Conservation (phyloP, 1,284 basidiomycete species). For the Leccinum subrobustum region DNA sequence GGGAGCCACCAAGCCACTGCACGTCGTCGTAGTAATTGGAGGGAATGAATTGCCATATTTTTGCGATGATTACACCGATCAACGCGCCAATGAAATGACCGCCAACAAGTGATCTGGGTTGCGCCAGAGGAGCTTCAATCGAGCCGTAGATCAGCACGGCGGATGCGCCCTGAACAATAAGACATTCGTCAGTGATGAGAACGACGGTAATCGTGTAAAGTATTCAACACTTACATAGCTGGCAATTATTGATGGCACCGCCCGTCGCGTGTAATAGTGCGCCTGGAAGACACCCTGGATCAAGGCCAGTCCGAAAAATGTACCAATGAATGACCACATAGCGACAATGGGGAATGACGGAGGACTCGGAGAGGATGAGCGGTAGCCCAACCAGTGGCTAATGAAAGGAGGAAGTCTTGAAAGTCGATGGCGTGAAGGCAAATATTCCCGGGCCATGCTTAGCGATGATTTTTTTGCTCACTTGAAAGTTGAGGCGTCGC, state of each 20-base stretch:
- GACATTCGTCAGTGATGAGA: constrained; percentile 38
- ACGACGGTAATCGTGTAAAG: neutral
- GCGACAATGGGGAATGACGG: neutral
- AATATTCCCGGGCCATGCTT: neutral
- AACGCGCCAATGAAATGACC: constrained; percentile 25
- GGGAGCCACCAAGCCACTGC: constrained; percentile 55
- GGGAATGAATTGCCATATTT: constrained; percentile 47
- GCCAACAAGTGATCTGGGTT: constrained; percentile 57
- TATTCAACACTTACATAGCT: constrained; percentile 21
- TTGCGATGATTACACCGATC: constrained; percentile 51
- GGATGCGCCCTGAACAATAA: constrained; percentile 48
- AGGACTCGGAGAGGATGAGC: constrained; percentile 7
- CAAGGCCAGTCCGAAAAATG: constrained; percentile 55
- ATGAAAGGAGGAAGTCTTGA: constrained; percentile 3
- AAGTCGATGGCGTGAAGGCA: neutral
- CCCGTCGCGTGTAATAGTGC: constrained; percentile 47
- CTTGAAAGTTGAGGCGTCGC: neutral
- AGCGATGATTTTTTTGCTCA: neutral
- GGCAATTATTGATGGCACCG: constrained; percentile 42
- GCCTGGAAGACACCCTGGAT: constrained; percentile 55
- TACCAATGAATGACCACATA: constrained; percentile 46
- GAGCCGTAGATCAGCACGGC: constrained; percentile 60
- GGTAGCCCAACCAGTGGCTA: constrained; percentile 20
- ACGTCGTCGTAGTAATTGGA: constrained; percentile 46
- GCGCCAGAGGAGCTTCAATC: constrained; percentile 58